Evolutionary conservation across 75 land plant species (phyloP), one percentile per base, ranked within the genome.

Genomic region (Sequoia sempervirens): DNA sequence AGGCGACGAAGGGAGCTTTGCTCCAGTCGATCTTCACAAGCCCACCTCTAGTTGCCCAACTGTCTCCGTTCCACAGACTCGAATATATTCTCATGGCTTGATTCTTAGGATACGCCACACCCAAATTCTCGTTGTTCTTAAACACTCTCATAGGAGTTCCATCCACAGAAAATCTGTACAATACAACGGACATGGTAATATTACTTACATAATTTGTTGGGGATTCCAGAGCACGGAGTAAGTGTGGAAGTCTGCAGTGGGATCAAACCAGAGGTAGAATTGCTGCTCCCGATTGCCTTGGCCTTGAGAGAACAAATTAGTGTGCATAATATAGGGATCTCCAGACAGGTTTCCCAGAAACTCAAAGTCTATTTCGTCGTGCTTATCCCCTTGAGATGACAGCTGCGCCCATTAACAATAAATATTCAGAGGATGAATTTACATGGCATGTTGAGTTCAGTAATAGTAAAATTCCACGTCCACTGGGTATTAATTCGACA

Each of bases 281-380:
- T 26, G 68, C 68, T 86, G 87, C 80, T 86, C 87, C 13, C 87
- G 84, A n/a, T 85, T 50, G 36, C 87, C 87, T 43, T 46, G 56
- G 28, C 84, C 87, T 37, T 83, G 83, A 2, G 87, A 79, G 41
- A 86, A 86, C 18, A 86, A 80, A 32, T 86, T 86, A 1, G 87
- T 86, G 23, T 86, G 87, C 18, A 86, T 75, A 12, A 75, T 28
- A 78, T 86, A 86, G n/a, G 87, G 87, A 47, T 83, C 37, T 13
- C 87, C 85, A 28, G 75, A 52, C 15, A 32, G 11, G 85, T 86
- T 86, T 64, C 50, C 87, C 41, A 86, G 85, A 43, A 86, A 86
- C 79, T 86, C 87, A 79, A 86, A 86, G 87, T 86, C 87, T 61
- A 86, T 50, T 84, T 86, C 87, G 20, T 86, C 85, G 14, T 86